Evolutionary conservation across 371 early-diverging fungal genomes (phyloP), one percentile per base, ranked within the genome.

Genomic region (Amoeboaphelidium occidentale): DNA sequence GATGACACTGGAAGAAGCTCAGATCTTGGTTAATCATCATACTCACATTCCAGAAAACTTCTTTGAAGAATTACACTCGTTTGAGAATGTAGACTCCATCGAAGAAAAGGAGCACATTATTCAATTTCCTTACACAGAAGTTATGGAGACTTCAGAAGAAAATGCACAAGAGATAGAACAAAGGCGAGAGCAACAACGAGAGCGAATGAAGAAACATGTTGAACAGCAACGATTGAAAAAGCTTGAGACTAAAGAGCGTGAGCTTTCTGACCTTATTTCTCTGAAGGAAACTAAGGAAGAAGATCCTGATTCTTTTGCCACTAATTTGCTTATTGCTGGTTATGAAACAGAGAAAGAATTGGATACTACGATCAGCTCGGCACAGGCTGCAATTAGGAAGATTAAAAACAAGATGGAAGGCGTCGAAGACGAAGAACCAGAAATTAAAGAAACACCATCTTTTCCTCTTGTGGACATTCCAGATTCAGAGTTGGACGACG

Each of bases 201-300:
- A 63, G 49, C 61, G 80, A 43, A 57, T 90, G 53, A 71, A 76
- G 28, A 84, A 84, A 51, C 73, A 77, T 51, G 81, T 80, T 0
- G 83, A 78, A 1, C 76, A 74, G 53, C 70, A 75, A 47, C 72
- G 84, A 14, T 64, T 74, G 48, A 80, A 84, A 50, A 87, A 89
- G 66, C 74, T 80, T 58, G 51, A 54, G 0, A 23, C 21, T 20
- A 53, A 55, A 21, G 24, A 45, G 26, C 6, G 4, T 6, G 1
- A 55, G 1, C n/a, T 58, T 3, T 48, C 20, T 51, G 4, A 1
- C 2, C 6, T 53, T 22, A 20, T 27, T 17, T 48, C 39, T 32
- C 39, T 45, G 46, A 23, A 48, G 20, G 22, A 25, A 52, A 24
- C 13, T 23, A 22, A 46, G 50, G 21, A 21, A n/a, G 12, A 50